Evolutionary conservation across 2,329 filamentous ascomycete genomes (phyloP).

Genomic region (Bipolaris sorokiniana): DNA sequence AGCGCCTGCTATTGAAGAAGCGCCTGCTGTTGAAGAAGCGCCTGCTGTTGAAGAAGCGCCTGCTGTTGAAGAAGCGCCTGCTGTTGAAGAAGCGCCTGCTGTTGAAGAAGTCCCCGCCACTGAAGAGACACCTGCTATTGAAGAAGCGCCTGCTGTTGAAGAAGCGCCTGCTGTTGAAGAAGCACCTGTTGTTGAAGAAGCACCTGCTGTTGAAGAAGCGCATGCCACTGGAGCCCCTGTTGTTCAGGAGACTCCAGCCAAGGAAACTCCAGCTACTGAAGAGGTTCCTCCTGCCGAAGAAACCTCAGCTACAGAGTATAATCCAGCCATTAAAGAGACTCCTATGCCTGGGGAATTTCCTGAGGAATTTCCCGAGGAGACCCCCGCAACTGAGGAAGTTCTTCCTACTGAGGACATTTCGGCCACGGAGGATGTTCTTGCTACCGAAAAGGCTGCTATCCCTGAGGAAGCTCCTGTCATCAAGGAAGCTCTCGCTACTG

Average conservation of each 20-base stretch:
- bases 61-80: background rate
- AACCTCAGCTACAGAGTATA: background rate
- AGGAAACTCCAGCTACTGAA: background rate
- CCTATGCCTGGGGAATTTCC: background rate
- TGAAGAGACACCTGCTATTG: conserved; percentile 1
- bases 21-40: background rate
- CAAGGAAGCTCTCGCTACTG: background rate
- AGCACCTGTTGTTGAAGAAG: background rate
- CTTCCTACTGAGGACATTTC: background rate
- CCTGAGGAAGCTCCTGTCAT: too few species aligned
- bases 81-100: background rate
- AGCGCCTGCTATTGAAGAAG: background rate
- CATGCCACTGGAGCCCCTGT: background rate
- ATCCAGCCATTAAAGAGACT: background rate
- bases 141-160: background rate
- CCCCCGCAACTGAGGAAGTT: background rate
- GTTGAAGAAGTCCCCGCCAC: background rate
- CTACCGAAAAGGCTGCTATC: too few species aligned
- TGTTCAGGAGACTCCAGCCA: background rate
- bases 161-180: conserved; percentile 1
- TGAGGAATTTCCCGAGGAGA: background rate
- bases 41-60: background rate
- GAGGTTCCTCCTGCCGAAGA: background rate
- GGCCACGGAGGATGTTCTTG: too few species aligned
- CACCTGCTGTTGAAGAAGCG: background rate